Conservation (phyloP, 805 yeast genomes). For the Yamadazyma tumulicola region DNA sequence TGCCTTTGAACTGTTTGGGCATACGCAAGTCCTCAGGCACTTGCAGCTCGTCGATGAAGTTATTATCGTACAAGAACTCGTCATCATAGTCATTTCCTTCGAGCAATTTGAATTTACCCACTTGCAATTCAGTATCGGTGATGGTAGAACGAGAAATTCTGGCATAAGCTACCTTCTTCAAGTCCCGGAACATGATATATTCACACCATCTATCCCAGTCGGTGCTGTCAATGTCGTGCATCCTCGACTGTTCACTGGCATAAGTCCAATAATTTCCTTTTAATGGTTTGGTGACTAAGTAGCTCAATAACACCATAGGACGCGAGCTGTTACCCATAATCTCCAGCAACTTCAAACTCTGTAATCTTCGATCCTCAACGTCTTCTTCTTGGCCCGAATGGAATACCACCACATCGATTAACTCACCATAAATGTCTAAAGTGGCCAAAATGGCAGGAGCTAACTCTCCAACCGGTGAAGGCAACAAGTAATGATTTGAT, state of each 20-base stretch:
- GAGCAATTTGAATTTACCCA: conserved; percentile 80
- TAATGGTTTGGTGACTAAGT: conserved; percentile 82
- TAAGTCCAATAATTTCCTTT: conserved; percentile 91
- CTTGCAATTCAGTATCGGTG: conserved; percentile 95
- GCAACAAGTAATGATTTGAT: conserved; percentile 87
- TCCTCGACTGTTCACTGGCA: conserved; percentile 77
- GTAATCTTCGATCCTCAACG: conserved; percentile 86
- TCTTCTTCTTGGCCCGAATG: conserved; percentile 99
- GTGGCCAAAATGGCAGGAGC: conserved; percentile 99
- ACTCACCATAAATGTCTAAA: conserved; percentile 80
- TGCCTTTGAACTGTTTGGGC: conserved; percentile 78
- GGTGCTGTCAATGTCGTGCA: conserved; percentile 89
- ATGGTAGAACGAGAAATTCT: conserved; percentile 89
- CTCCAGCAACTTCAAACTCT: conserved; percentile 68
- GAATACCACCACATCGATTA: conserved; percentile 91
- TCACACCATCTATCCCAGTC: conserved; percentile 99
- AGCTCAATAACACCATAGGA: conserved; percentile 85
- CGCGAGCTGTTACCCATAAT: conserved; percentile 79
- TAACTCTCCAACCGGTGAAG: conserved; percentile 96
- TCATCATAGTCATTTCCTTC: conserved; percentile 28
- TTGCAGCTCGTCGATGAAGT: conserved; percentile 50
- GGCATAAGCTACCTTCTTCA: conserved; percentile 89
- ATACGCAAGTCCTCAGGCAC: conserved; percentile 65
- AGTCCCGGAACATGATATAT: conserved; percentile 82
- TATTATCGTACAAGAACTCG: conserved; percentile 51